Evolutionary conservation across 768 basidiomycete species (phyloP), one percentile per base, ranked within the genome.

Genomic region (Filobasidium wieringae): DNA sequence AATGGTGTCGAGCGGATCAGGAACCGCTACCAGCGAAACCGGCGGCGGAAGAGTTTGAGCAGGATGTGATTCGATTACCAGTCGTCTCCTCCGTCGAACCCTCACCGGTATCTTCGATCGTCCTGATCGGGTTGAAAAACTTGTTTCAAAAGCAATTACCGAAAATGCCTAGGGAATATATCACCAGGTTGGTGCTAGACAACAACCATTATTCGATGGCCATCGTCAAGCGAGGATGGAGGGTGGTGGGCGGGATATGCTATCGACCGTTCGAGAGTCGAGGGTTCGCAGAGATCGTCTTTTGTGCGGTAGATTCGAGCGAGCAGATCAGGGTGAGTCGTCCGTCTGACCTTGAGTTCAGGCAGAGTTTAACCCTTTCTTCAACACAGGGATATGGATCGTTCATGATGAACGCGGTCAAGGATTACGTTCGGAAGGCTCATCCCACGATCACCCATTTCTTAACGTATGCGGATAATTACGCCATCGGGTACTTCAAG

Each of bases 151-250:
- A 88, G 64, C 95, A 99, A 72, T 76, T 99, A 1, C 95, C 95
- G 7, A 96, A 96, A 75, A 97, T 99, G 95, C 95, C 95, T 12
- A 79, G 90, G 67, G 95, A 97, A 71, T 99, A 99, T 70, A 97
- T 99, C 64, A 88, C 95, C 3, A 82, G 95, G 24, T 80, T 97
- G 27, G 93, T 96, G 1, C 88, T 88, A 64, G 95, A 97, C 70
- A 77, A 79, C 36, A 95, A 90, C 68, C 95, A 93, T n/a, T 86
- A 86, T 68, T 82, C 82, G 32, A 80, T 99, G 53, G 95, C 91
- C 2, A 95, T 99, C 68, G 84, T 95, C 69, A 96, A 96, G 75
- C 80, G 85, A 26, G 95, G 95, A 0, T 85, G 83, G 73, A 92
- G 92, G 68, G 93, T 97, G 40, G 93, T 96, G 2, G 93, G 92